Evolutionary conservation across 176 grass and related monocot species (phyloP).

Genomic region (Lolium perenne): DNA sequence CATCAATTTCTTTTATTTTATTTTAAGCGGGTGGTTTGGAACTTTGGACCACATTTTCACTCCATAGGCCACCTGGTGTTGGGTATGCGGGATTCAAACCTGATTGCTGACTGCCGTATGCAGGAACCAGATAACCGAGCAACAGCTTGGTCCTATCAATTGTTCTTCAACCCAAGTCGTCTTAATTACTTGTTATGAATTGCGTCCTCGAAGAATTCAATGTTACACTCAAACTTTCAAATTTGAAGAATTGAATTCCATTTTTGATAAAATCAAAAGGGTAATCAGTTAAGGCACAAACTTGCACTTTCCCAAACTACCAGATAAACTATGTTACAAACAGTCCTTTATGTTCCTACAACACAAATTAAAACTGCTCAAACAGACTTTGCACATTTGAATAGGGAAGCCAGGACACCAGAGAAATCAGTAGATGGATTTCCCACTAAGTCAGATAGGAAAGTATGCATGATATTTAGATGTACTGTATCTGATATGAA

Average conservation of each 20-base stretch:
- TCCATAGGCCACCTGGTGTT: background rate
- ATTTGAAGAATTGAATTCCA: background rate
- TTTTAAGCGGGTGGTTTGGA: background rate
- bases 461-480: background rate
- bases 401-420: background rate
- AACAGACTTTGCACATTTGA: background rate
- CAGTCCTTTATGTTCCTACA: background rate
- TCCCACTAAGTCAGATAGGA: background rate
- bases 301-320: background rate
- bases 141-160: background rate
- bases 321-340: background rate
- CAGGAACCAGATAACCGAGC: conserved; percentile 2
- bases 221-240: background rate
- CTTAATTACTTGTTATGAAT: background rate
- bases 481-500: background rate
- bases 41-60: background rate
- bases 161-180: background rate
- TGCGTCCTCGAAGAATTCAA: background rate
- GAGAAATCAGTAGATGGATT: background rate
- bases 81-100: background rate
- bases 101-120: background rate
- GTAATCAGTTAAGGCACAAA: background rate
- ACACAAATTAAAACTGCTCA: too few species aligned
- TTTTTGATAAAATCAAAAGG: background rate
- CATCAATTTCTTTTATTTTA: background rate